Conservation (phyloP, 371 early-diverging fungal genomes). For the Lichtheimia ramosa region DNA sequence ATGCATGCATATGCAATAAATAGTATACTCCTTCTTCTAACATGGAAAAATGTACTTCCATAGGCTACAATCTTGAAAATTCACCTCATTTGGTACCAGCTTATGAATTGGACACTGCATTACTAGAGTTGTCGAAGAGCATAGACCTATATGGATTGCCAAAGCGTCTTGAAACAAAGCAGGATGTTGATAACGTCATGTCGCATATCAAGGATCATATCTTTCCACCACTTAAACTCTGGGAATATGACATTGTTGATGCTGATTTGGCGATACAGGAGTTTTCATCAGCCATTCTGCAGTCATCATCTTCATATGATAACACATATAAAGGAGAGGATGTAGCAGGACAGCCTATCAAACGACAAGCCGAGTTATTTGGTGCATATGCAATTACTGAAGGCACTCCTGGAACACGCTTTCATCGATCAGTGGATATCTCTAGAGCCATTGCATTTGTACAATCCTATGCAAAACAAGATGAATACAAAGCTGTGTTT, state of each 20-base stretch:
- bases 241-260: constrained; percentile 88
- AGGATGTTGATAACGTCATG: constrained; percentile 70
- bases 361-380: constrained; percentile 39
- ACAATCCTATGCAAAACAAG: constrained; percentile 20
- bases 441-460: constrained; percentile 49
- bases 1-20: constrained; percentile 8
- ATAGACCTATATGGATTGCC: constrained; percentile 54
- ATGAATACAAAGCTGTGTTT: constrained; percentile 30
- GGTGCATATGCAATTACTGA: constrained; percentile 31
- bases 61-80: constrained; percentile 91
- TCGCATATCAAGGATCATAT: constrained; percentile 55
- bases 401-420: constrained; percentile 49
- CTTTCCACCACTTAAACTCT: constrained; percentile 72
- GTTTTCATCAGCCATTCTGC: constrained; percentile 32
- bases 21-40: background rate
- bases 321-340: background rate
- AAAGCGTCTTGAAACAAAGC: constrained; percentile 54
- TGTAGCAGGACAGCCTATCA: constrained; percentile 24
- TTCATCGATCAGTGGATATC: constrained; percentile 48
- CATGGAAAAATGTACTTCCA: too few relatives aligned
- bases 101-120: constrained; percentile 87
- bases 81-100: constrained; percentile 94
- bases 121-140: constrained; percentile 69
- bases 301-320: too few relatives aligned
- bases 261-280: constrained; percentile 43